These are phyloP conservation scores for Suillus ampliporus DNA, from an alignment of 768 basidiomycete species.

Conservation along the genomic window DNA sequence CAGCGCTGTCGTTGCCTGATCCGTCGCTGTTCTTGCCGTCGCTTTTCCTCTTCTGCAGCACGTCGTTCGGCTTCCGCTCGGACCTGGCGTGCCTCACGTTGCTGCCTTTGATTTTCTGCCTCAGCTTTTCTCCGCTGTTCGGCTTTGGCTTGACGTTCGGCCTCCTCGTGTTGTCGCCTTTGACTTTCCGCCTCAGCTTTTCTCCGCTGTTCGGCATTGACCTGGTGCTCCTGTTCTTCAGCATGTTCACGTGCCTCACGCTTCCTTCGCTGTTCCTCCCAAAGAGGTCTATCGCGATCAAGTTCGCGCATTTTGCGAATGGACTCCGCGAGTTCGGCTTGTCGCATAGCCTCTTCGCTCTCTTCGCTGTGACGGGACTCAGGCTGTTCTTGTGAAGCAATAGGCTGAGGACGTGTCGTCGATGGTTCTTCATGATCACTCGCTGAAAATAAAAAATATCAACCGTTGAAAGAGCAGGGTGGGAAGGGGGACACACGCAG, in stretches of 20 bases:
- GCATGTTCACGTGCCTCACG: conserved; percentile 48
- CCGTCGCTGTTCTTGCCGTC: conserved; percentile 46
- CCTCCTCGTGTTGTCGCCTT: conserved; percentile 30
- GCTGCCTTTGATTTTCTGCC: conserved; percentile 26
- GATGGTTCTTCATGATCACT: conserved; percentile 1
- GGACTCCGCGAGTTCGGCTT: conserved; percentile 61
- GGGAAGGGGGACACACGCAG: conserved; percentile 20
- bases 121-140: conserved; percentile 42
- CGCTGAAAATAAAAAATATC: background rate
- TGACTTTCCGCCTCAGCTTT: conserved; percentile 38
- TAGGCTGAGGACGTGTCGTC: background rate
- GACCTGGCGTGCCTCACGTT: conserved; percentile 27
- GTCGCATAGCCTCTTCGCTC: conserved; percentile 45
- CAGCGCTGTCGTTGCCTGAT: conserved; percentile 58
- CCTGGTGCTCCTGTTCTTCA: conserved; percentile 47
- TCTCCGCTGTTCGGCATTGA: conserved; percentile 39
- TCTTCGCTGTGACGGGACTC: background rate
- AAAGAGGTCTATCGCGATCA: conserved; percentile 64
- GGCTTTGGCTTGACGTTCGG: conserved; percentile 38
- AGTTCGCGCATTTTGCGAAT: conserved; percentile 71
- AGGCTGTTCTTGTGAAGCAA: conserved; percentile 12
- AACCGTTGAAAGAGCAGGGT: background rate
- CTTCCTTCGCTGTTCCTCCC: conserved; percentile 59
- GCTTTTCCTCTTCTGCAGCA: conserved; percentile 40
- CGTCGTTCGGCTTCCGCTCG: conserved; percentile 36